Base-by-base conservation (phyloP, 1,139 yeast species). In the Tardiomyces depauwii region DNA sequence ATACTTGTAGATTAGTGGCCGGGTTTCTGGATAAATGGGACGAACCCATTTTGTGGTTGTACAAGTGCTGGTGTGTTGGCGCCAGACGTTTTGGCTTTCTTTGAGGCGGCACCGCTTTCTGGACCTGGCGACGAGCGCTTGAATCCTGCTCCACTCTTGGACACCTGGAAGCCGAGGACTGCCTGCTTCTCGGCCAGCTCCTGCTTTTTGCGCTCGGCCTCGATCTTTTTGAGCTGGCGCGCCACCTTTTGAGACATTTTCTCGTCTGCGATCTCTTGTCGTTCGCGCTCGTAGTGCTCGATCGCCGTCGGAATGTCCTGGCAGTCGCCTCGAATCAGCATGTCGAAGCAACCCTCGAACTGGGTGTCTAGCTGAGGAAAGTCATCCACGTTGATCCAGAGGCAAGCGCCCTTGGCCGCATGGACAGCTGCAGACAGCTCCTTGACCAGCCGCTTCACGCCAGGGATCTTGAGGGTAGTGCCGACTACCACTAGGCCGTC, bases 401-500 rank as follows among this genome's bases (percentile, higher is more conserved):
- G 69, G 1, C 78, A 74, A 46, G 73, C 73, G 0, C 83, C 82
- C 45, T 69, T 73, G 23, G 72, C 69, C 1, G 76, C 68, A 57
- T 80, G 88, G 9, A 87, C 80, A 2, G 78, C 74, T 49, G 75
- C 74, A 2, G 88, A 76, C 64, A 87, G 68, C 51, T 80, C 82
- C 53, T 77, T 78, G 13, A 85, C 91, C 50, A 87, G 66, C 53
- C 83, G 74, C 60, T 81, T 75, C 12, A 87, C 94, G 0, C 95
- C 95, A 14, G 93, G 95, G 16, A 87, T 91, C 59, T 82, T 82
- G 47, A 87, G 66, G 1, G 94, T 81, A 0, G 96, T 87, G 1
- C 96, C 96, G 62, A 84, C 89, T 41, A 87, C 84, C 18, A 87
- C 68, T 46, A 87, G 66, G 56, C 88, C 78, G 59, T 87, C 96